Evolutionary conservation across 768 basidiomycete genomes (phyloP).

Genomic region (Floccularia luteovirens): DNA sequence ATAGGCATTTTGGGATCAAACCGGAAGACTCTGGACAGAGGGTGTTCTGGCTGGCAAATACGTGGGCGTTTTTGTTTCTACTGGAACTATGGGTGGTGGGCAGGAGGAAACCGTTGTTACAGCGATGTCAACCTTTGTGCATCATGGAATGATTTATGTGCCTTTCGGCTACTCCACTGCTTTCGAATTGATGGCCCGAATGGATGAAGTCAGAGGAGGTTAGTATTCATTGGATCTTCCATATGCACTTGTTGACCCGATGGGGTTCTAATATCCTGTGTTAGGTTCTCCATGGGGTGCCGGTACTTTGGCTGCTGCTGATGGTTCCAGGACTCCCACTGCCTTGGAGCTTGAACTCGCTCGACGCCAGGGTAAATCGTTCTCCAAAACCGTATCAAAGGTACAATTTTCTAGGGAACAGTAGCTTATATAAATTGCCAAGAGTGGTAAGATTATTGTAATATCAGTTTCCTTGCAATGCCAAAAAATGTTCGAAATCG

Average conservation of each 20-base stretch:
- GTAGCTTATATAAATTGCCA: neutral
- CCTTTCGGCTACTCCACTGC: constrained; percentile 62
- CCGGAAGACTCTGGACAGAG: constrained; percentile 54
- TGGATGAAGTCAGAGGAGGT: constrained; percentile 53
- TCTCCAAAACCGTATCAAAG: constrained; percentile 39
- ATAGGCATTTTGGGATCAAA: constrained; percentile 70
- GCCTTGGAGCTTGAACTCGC: constrained; percentile 46
- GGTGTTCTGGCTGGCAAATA: constrained; percentile 70
- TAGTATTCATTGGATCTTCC: constrained; percentile 13
- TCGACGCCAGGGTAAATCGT: constrained; percentile 40
- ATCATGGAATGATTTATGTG: constrained; percentile 69
- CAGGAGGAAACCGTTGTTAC: constrained; percentile 56
- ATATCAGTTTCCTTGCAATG: too few species aligned
- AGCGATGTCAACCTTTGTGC: constrained; percentile 49
- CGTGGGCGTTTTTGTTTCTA: constrained; percentile 67
- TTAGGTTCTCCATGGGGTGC: constrained; percentile 75
- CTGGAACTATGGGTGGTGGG: constrained; percentile 72
- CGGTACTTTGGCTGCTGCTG: constrained; percentile 44
- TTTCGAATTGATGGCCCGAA: constrained; percentile 29
- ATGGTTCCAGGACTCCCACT: constrained; percentile 40
- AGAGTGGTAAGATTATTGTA: too few species aligned
- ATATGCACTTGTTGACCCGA: constrained; percentile 7
- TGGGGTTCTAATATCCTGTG: constrained; percentile 3
- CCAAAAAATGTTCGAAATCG: too few species aligned
- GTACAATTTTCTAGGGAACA: constrained; percentile 14